These are phyloP conservation scores for Stephanodiscus minutulus DNA, from an alignment of 108 stramenopile species.

Conservation along the genomic window DNA sequence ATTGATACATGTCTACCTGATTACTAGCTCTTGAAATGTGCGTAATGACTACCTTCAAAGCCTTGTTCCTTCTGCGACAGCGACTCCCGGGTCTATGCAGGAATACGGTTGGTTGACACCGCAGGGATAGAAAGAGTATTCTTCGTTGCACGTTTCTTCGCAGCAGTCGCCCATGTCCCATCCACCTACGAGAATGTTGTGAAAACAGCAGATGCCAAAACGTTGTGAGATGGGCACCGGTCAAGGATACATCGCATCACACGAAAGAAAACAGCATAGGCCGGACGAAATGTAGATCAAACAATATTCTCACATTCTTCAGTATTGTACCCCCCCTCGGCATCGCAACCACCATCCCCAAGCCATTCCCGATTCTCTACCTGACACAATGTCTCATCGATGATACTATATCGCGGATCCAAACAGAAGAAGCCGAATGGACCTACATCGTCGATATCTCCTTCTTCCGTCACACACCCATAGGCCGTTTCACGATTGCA, in stretches of 20 bases:
- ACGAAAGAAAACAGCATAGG: background rate
- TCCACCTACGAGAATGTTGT: constrained; percentile 9
- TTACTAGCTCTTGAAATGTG: constrained; percentile 20
- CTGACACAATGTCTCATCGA: constrained; percentile 27
- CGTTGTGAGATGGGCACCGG: background rate
- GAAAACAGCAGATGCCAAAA: background rate
- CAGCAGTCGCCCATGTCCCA: constrained; percentile 52
- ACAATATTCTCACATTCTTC: constrained; percentile 29
- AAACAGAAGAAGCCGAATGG: constrained; percentile 54
- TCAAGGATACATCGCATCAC: background rate
- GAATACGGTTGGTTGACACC: constrained; percentile 38
- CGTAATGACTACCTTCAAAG: constrained; percentile 13
- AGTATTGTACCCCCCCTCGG: constrained; percentile 46
- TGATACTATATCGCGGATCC: constrained; percentile 30
- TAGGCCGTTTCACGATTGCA: constrained; percentile 43
- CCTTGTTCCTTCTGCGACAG: background rate
- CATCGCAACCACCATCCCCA: constrained; percentile 51
- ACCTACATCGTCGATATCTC: constrained; percentile 32
- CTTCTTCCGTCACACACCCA: constrained; percentile 39
- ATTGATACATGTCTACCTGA: constrained; percentile 12
- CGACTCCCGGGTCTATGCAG: constrained; percentile 19
- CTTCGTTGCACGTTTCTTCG: constrained; percentile 44
- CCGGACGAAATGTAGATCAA: background rate
- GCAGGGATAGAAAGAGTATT: constrained; percentile 45
- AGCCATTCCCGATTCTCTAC: constrained; percentile 55